phyloP scores from a whole-genome alignment of 139 green algal genomes.

The Raphidocelis subcapitata region DNA sequence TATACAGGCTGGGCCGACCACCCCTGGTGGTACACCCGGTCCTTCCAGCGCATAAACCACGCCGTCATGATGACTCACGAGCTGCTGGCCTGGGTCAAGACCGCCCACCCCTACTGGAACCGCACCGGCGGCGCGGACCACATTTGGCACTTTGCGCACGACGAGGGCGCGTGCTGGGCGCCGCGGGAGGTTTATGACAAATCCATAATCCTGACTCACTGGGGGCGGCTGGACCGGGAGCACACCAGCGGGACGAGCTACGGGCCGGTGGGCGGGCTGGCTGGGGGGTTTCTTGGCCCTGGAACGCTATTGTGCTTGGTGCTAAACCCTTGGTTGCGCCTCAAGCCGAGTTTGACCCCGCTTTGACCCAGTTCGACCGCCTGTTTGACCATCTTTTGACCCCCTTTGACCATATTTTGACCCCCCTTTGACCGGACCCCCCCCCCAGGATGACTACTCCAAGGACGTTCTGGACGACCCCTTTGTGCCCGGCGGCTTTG shows the following conservation, averaged over 20 bases:
- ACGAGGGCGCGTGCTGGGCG: conserved; percentile 59
- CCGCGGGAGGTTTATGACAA: conserved; percentile 38
- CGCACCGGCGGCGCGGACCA: conserved; percentile 50
- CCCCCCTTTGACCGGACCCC: too few relatives aligned
- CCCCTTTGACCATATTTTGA: too few relatives aligned
- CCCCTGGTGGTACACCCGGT: conserved; percentile 18
- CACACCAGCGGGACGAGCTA: conserved; percentile 23
- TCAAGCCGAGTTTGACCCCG: too few relatives aligned
- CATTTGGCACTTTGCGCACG: conserved; percentile 60
- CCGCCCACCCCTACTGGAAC: conserved; percentile 46
- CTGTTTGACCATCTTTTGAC: too few relatives aligned
- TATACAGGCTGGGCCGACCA: conserved; percentile 21
- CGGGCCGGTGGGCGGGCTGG: conserved; percentile 9
- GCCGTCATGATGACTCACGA: conserved; percentile 39
- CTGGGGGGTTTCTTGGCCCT: too few relatives aligned
- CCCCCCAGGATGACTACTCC: conserved; percentile 16
- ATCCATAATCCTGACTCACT: conserved; percentile 55
- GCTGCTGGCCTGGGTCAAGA: conserved; percentile 46
- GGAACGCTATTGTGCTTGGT: too few relatives aligned
- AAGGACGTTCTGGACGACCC: conserved; percentile 13
- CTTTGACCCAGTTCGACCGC: too few relatives aligned
- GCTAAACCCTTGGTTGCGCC: too few relatives aligned
- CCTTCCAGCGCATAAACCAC: conserved; percentile 33
- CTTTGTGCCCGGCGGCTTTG: conserved; percentile 16
- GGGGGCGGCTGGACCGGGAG: conserved; percentile 38